A percentile compares a stretch with the other conserved stretches of the same genome.
phyloP scores from a whole-genome alignment of 169 alveolate species.

The Cystoisospora suis region DNA sequence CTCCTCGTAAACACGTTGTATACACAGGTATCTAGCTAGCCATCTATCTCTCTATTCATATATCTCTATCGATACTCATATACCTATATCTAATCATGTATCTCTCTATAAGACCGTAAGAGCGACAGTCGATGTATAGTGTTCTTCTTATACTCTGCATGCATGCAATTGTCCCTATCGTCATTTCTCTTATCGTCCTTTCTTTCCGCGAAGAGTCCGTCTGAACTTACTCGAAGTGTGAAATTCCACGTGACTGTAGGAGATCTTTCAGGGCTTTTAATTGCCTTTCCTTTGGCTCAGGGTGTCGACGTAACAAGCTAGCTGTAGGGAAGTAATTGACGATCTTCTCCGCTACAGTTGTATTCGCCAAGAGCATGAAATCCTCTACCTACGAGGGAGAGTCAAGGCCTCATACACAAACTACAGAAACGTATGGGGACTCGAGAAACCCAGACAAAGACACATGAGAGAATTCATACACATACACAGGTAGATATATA shows the following conservation, averaged over 20 bases:
- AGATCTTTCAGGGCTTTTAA: conserved; percentile 59
- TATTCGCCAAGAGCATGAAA: conserved; percentile 98
- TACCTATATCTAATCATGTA: too few relatives aligned
- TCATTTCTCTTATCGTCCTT: too few relatives aligned
- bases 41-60: too few relatives aligned
- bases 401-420: background rate
- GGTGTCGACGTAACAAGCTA: conserved; percentile 61
- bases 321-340: conserved; percentile 62
- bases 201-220: too few relatives aligned
- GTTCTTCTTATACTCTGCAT: too few relatives aligned
- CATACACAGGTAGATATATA: background rate
- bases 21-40: background rate
- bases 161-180: too few relatives aligned
- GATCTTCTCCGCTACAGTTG: conserved; percentile 91
- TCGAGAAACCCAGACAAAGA: background rate
- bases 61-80: too few relatives aligned
- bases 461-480: background rate
- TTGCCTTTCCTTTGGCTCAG: conserved; percentile 69
- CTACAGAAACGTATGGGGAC: background rate
- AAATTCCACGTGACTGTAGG: conserved; percentile 74
- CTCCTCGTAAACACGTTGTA: too few relatives aligned
- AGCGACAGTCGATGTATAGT: too few relatives aligned
- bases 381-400: conserved; percentile 86
- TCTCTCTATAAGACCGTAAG: too few relatives aligned
- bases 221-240: conserved; percentile 79